Evolutionary conservation across 140 eudicot genomes (phyloP), one percentile per base, ranked within the genome.

Genomic region (Anethum foeniculum): DNA sequence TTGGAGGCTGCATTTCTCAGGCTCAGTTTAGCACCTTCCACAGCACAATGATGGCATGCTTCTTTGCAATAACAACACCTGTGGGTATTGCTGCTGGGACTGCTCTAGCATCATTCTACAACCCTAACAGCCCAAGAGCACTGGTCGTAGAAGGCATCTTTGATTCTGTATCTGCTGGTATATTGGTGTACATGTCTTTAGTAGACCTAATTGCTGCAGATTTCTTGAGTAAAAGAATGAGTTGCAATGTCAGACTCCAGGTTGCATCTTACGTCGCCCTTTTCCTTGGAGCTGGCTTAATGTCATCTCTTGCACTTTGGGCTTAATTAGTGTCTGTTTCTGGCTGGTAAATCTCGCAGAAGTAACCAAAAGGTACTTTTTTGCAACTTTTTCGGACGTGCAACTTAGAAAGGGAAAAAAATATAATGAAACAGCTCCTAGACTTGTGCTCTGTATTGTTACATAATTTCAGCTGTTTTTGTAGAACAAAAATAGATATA

Each of bases 121-220:
- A 89, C 75, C 88, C 91, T 1, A 86, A 87, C 41, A 92, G 96
- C 88, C 93, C 97, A 10, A 71, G 87, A 78, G 97, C 97, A 19
- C 81, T 94, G 32, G 79, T 90, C 1, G 79, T 90, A 34, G 98
- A 94, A 85, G 98, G 98, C 28, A 81, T 86, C 52, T 80, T 94
- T 39, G 96, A 94, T 82, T 94, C 97, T 1, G 78, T 92, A 54
- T 92, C 98, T 41, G 93, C 98, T 48, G 96, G 97, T 52, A 92
- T 94, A 71, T 84, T 94, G 28, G 87, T 92, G 19, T 94, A 94
- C 78, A 92, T 92, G 97, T 90, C 98, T 74, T 85, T 94, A 30
- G 96, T 94, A 81, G 96, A 94, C 77, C 83, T 94, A 65, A 94
- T 94, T 69, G 98, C 98, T 28, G 98, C 97, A 25, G 98, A 94